phyloP scores from a whole-genome alignment of 2,329 filamentous ascomycete species.

The Hansfordia pulvinata region DNA sequence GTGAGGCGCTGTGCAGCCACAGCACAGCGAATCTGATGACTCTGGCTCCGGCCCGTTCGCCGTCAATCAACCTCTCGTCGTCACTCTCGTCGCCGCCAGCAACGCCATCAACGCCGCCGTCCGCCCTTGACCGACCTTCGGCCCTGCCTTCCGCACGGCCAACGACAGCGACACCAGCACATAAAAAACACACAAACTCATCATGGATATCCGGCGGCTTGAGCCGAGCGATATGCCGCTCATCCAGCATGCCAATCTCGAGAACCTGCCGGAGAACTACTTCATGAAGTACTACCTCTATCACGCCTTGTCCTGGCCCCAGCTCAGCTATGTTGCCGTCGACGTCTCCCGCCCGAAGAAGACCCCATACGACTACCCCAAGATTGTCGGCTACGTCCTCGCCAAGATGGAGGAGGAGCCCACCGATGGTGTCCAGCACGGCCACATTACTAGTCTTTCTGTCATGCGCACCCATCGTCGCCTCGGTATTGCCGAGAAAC shows the following conservation, averaged over 20 bases:
- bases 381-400: conserved; percentile 97
- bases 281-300: conserved; percentile 99
- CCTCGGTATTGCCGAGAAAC: conserved; percentile 85
- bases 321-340: conserved; percentile 91
- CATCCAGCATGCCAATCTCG: conserved; percentile 96
- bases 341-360: conserved; percentile 71
- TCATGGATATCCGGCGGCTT: conserved; percentile 89
- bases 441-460: conserved; percentile 87
- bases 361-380: conserved; percentile 77
- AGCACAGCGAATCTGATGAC: too few relatives aligned
- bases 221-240: conserved; percentile 73
- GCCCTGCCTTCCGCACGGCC: too few relatives aligned
- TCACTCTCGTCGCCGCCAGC: too few relatives aligned
- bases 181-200: conserved; percentile 10
- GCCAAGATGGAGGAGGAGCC: conserved; percentile 99
- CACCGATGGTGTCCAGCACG: conserved; percentile 76
- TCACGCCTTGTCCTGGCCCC: conserved; percentile 95
- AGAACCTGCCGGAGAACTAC: conserved; percentile 98
- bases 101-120: too few relatives aligned
- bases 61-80: too few relatives aligned
- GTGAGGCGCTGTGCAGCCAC: too few relatives aligned
- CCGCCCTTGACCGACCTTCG: too few relatives aligned
- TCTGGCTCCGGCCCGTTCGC: too few relatives aligned
- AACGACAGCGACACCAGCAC: not conserved
- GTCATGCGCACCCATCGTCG: conserved; percentile 94